phyloP scores from a whole-genome alignment of 257 asterid species.

The Plectranthus barbatus region DNA sequence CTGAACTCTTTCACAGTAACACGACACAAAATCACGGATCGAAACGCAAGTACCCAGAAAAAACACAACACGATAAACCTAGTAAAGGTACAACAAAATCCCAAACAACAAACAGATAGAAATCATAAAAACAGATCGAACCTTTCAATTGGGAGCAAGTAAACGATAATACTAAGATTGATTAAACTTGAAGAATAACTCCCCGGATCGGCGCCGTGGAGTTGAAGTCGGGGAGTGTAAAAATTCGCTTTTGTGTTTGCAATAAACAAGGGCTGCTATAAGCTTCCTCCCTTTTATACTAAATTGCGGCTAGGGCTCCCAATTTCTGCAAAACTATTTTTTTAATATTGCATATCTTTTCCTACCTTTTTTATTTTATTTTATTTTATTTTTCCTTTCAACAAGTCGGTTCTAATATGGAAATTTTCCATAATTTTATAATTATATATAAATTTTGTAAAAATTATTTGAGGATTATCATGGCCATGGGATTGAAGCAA shows the following conservation, averaged over 20 bases:
- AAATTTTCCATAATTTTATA: too few species aligned
- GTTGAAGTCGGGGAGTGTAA: conserved; percentile 13
- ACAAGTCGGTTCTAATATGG: too few species aligned
- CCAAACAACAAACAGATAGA: not conserved
- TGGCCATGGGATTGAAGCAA: too few species aligned
- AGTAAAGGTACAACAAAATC: not conserved
- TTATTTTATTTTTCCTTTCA: too few species aligned
- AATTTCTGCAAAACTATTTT: not conserved
- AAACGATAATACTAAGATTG: not conserved
- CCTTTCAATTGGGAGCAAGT: conserved; percentile 16
- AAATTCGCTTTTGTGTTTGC: conserved; percentile 10
- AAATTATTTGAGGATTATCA: too few species aligned
- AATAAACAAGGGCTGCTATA: conserved; percentile 21
- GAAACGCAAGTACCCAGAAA: not conserved
- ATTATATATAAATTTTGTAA: too few species aligned
- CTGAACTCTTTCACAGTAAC: not conserved
- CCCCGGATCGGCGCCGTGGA: conserved; percentile 48
- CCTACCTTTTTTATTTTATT: too few species aligned
- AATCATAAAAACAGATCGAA: not conserved
- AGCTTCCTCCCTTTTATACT: conserved; percentile 15
- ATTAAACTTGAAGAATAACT: conserved; percentile 18
- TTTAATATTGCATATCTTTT: too few species aligned
- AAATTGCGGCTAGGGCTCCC: conserved; percentile 23
- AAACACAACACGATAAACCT: not conserved
- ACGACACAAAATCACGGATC: conserved; percentile 7